phyloP scores from a whole-genome alignment of 2,329 filamentous ascomycete genomes.

The Ampelomyces quisqualis region DNA sequence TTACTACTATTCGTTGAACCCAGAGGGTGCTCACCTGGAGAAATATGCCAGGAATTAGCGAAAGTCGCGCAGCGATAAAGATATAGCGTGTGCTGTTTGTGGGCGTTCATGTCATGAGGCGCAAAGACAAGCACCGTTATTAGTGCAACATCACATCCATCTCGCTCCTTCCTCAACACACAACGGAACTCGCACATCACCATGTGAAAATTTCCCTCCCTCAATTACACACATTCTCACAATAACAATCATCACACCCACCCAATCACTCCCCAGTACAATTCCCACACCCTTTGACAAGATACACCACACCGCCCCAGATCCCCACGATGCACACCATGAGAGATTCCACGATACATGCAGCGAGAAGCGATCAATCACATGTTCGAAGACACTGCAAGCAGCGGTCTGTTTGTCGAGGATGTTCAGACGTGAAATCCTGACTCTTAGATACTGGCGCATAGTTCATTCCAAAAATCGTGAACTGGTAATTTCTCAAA shows the following conservation, averaged over 20 bases:
- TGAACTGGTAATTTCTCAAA: no score
- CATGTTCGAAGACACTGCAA: slow-evolving; percentile 6
- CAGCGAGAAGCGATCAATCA: slow-evolving; percentile 10
- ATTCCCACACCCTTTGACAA: background rate
- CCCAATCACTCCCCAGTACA: background rate
- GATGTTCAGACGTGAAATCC: slow-evolving; percentile 8
- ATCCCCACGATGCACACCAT: slow-evolving; percentile 4
- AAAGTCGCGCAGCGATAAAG: background rate
- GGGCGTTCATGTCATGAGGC: no score
- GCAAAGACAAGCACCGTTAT: no score
- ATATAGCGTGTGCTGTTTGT: background rate
- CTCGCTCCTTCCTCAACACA: no score
- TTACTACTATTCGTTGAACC: no score
- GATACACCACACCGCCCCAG: slow-evolving; percentile 1
- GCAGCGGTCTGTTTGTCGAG: slow-evolving; percentile 11
- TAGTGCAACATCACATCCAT: no score
- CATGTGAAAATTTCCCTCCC: no score
- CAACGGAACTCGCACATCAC: no score
- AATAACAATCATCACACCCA: background rate
- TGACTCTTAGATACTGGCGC: slow-evolving; percentile 8
- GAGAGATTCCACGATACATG: slow-evolving; percentile 6
- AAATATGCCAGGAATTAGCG: background rate
- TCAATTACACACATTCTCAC: background rate
- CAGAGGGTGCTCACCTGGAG: background rate
- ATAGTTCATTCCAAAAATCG: slow-evolving; percentile 21